These are phyloP conservation scores for Macrocybe gigantea DNA, from an alignment of 768 basidiomycete species.

Conservation along the genomic window DNA sequence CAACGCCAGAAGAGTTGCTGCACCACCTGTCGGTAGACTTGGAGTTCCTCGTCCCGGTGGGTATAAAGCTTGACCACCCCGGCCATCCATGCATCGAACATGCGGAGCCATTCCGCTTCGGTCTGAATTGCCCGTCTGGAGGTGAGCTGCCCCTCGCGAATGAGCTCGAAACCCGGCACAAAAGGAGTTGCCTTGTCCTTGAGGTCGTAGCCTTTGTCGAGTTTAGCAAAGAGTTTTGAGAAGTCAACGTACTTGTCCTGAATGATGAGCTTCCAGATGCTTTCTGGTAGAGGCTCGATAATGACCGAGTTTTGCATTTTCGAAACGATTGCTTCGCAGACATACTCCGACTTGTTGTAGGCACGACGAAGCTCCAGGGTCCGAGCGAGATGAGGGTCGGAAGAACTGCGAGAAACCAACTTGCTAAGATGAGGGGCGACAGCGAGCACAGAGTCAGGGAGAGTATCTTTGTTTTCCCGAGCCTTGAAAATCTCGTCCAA, in stretches of 20 bases:
- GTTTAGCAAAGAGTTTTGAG: neutral
- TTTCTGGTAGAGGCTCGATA: neutral
- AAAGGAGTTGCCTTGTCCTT: neutral
- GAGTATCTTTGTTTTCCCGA: too few relatives aligned
- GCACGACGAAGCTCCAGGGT: too few relatives aligned
- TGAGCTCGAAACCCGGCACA: too few relatives aligned
- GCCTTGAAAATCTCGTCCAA: too few relatives aligned
- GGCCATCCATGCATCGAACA: constrained; percentile 9
- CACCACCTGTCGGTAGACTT: constrained; percentile 4
- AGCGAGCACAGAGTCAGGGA: too few relatives aligned
- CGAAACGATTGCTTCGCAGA: neutral
- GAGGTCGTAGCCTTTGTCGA: neutral
- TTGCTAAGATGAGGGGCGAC: too few relatives aligned
- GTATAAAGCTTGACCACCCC: constrained; percentile 7
- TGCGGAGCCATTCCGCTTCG: constrained; percentile 9
- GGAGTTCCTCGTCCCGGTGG: constrained; percentile 5
- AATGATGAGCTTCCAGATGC: neutral
- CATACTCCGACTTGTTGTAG: too few relatives aligned
- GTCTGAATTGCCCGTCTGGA: neutral
- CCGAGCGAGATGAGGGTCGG: too few relatives aligned
- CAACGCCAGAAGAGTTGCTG: constrained; percentile 4
- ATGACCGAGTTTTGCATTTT: neutral
- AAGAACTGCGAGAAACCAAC: too few relatives aligned
- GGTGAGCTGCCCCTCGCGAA: too few relatives aligned
- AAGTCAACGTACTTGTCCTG: neutral